Conservation (phyloP, 306 rosid species). For the Senna siamea region DNA sequence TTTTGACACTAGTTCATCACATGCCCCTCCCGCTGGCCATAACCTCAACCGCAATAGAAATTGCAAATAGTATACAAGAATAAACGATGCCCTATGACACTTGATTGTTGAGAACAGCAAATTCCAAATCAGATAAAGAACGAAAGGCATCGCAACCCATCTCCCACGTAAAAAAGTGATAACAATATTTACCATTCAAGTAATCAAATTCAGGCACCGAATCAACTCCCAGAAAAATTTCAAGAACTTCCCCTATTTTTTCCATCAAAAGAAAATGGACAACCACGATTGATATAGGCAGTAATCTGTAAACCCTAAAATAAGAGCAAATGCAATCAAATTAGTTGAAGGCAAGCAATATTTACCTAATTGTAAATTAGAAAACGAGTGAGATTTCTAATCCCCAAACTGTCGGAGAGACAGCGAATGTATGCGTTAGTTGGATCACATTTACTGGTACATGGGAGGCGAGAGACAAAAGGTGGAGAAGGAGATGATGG, state of each 20-base stretch:
- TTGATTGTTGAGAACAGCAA: background rate
- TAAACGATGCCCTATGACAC: background rate
- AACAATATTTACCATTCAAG: background rate
- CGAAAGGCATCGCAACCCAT: background rate
- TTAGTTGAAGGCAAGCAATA: background rate
- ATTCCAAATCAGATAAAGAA: background rate
- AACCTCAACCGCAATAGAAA: background rate
- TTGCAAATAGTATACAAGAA: background rate
- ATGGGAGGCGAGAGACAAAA: background rate
- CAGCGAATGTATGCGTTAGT: background rate
- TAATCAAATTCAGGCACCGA: conserved; percentile 12
- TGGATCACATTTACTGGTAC: background rate
- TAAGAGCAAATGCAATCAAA: background rate
- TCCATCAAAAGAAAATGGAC: background rate
- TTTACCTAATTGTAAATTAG: conserved; percentile 26
- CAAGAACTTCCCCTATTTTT: background rate
- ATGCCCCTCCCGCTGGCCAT: background rate
- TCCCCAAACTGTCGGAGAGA: background rate
- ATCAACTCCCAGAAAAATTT: background rate
- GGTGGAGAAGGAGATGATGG: background rate
- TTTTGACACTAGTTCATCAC: conserved; percentile 4
- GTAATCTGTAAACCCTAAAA: conserved; percentile 31
- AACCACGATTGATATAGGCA: background rate
- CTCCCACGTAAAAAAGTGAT: background rate
- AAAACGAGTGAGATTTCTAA: conserved; percentile 9